A percentile compares a stretch with the other conserved stretches of the same genome.
phyloP scores from a whole-genome alignment of 495 filamentous ascomycete species.

The Acidomyces sp. region DNA sequence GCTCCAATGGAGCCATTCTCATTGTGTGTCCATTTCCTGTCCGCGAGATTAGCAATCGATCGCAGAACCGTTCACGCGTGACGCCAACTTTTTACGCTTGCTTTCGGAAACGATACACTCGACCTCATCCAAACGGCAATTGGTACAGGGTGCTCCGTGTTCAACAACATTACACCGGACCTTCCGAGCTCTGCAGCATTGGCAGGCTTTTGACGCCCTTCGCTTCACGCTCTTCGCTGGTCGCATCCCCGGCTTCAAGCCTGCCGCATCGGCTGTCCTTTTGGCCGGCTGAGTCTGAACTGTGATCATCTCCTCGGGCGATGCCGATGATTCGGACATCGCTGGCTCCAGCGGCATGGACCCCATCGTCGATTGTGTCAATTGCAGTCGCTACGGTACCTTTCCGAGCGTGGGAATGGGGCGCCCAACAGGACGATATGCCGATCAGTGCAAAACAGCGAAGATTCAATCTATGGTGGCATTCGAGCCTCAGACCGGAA shows the following conservation, averaged over 20 bases:
- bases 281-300: constrained; percentile 23
- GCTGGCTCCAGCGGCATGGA: neutral
- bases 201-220: constrained; percentile 75
- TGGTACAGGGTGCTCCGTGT: constrained; percentile 73
- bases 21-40: constrained; percentile 18
- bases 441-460: neutral
- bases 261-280: constrained; percentile 29
- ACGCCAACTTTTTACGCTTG: constrained; percentile 78
- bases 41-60: neutral
- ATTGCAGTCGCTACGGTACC: too few species aligned
- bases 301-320: constrained; percentile 1
- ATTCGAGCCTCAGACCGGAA: too few species aligned
- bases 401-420: too few species aligned
- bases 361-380: too few species aligned
- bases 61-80: too few species aligned
- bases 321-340: constrained; percentile 14
- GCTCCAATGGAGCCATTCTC: neutral
- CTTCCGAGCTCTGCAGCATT: constrained; percentile 74
- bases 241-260: constrained; percentile 31
- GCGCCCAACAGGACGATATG: neutral
- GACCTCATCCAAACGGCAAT: constrained; percentile 78
- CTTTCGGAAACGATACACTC: constrained; percentile 83
- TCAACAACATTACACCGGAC: constrained; percentile 92
- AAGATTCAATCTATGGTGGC: too few species aligned
- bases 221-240: constrained; percentile 51